Evolutionary conservation across 305 asterid species (phyloP).

Genomic region (Solanum hybrid): DNA sequence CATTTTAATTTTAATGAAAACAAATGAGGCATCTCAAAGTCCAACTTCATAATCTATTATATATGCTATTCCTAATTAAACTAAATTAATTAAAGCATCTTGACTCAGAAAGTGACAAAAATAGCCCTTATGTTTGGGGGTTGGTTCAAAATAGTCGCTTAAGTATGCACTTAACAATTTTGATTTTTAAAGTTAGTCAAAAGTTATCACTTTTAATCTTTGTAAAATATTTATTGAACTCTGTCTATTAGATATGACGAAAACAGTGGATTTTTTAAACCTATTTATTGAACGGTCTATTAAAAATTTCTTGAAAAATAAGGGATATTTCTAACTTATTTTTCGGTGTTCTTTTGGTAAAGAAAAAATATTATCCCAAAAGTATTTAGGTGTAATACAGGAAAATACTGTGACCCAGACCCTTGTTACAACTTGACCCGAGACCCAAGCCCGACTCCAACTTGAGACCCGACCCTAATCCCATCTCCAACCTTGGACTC

Average conservation of each 20-base stretch:
- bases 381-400: not conserved
- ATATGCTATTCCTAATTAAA: not conserved
- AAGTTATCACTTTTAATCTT: too few relatives aligned
- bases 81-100: not conserved
- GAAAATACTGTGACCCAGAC: not conserved
- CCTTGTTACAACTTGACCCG: not conserved
- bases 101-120: not conserved
- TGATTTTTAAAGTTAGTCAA: too few relatives aligned
- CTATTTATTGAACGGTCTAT: too few relatives aligned
- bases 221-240: too few relatives aligned
- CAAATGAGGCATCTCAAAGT: not conserved
- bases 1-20: too few relatives aligned
- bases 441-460: not conserved
- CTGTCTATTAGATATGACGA: too few relatives aligned
- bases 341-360: not conserved
- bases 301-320: not conserved
- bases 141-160: not conserved
- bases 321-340: not conserved
- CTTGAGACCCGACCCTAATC: not conserved
- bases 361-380: not conserved
- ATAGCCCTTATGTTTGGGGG: not conserved
- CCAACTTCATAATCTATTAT: not conserved
- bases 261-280: too few relatives aligned
- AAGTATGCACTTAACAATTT: not conserved
- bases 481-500: not conserved